Conservation (phyloP, 2,329 filamentous ascomycete genomes). For the Colletotrichum liriopes region DNA sequence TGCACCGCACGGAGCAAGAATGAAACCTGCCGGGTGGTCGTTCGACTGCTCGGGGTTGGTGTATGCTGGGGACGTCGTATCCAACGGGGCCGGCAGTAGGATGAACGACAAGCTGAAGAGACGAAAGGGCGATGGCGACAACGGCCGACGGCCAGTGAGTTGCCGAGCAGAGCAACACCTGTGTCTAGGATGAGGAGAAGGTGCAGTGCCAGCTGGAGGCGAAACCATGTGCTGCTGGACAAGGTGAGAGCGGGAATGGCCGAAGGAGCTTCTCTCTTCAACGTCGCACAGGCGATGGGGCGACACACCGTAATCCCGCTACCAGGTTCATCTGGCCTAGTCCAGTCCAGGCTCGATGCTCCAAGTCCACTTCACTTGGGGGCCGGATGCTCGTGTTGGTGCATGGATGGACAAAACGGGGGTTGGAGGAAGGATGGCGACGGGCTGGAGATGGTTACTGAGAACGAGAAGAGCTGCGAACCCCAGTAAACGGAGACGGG, state of each 20-base stretch:
- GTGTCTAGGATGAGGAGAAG: conserved; percentile 4
- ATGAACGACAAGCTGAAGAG: conserved; percentile 17
- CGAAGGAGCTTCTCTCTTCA: conserved; percentile 29
- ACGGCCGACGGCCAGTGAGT: background rate
- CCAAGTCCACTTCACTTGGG: conserved; percentile 34
- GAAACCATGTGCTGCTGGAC: conserved; percentile 1
- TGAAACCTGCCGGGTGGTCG: conserved; percentile 37
- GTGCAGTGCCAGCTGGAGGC: conserved; percentile 5
- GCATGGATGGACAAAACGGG: background rate
- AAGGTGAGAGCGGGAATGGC: conserved; percentile 31
- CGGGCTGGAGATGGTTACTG: conserved; percentile 8
- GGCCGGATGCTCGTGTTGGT: conserved; percentile 14
- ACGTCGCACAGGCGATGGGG: conserved; percentile 44
- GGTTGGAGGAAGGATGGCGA: conserved; percentile 10
- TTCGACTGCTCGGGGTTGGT: conserved; percentile 12
- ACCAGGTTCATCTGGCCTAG: conserved; percentile 22
- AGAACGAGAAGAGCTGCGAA: background rate
- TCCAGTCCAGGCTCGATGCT: conserved; percentile 27
- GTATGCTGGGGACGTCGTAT: conserved; percentile 34
- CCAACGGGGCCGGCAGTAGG: conserved; percentile 17
- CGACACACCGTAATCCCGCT: conserved; percentile 31
- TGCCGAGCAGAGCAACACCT: conserved; percentile 6
- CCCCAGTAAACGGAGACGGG: background rate
- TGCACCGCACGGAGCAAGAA: conserved; percentile 29
- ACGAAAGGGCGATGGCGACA: conserved; percentile 27